Evolutionary conservation across 2,329 filamentous ascomycete genomes (phyloP).

Genomic region (Diaporthe sp.): DNA sequence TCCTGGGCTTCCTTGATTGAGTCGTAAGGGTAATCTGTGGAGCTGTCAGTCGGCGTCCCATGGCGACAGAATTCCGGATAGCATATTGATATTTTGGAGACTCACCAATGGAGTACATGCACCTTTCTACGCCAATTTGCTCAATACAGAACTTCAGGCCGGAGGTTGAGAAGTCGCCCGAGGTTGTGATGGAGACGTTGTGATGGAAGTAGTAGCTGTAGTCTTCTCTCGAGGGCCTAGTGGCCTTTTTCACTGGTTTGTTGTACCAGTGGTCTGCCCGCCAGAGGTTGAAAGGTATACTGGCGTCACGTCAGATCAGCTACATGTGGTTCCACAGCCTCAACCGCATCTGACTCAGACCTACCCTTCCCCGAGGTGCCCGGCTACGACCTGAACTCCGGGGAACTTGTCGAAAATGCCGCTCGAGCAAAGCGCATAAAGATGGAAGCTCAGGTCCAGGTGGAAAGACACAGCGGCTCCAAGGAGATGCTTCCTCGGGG

Average conservation of each 20-base stretch:
- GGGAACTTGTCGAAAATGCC: slow-evolving; percentile 60
- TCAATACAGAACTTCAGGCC: slow-evolving; percentile 58
- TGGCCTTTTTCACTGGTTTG: slow-evolving; percentile 55
- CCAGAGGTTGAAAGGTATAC: slow-evolving; percentile 60
- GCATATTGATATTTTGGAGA: slow-evolving; percentile 25
- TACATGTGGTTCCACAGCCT: not conserved
- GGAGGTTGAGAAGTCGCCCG: slow-evolving; percentile 56
- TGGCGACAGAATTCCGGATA: too few relatives aligned
- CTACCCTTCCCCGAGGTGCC: slow-evolving; percentile 59
- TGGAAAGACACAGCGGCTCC: slow-evolving; percentile 54
- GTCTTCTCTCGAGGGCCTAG: slow-evolving; percentile 55
- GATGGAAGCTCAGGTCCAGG: slow-evolving; percentile 59
- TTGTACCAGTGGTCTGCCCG: slow-evolving; percentile 60
- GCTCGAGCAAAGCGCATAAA: slow-evolving; percentile 60
- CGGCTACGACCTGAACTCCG: slow-evolving; percentile 56
- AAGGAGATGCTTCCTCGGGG: slow-evolving; percentile 50
- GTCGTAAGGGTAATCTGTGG: slow-evolving; percentile 53
- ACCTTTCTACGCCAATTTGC: slow-evolving; percentile 55
- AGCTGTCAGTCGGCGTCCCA: slow-evolving; percentile 32
- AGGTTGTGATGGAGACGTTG: slow-evolving; percentile 59
- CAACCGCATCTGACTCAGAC: slow-evolving; percentile 32
- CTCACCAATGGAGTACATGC: slow-evolving; percentile 57
- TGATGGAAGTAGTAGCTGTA: slow-evolving; percentile 57
- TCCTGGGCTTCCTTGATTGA: slow-evolving; percentile 50
- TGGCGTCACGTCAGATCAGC: slow-evolving; percentile 39